Conservation (phyloP, 2,329 filamentous ascomycete species). For the Penicillium sp. region DNA sequence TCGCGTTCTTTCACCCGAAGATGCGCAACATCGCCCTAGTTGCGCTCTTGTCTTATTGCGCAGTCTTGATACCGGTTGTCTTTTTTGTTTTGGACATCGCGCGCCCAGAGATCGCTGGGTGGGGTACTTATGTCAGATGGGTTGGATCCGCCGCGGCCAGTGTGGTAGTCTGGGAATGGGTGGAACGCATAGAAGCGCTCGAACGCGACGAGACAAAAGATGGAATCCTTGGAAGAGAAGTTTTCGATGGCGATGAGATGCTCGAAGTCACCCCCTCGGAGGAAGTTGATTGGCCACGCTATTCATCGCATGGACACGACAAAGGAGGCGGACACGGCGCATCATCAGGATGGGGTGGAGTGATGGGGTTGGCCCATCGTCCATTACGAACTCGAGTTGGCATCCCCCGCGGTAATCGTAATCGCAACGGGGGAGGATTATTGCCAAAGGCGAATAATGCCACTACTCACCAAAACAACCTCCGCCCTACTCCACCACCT, state of each 20-base stretch:
- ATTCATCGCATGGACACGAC: slow-evolving; percentile 41
- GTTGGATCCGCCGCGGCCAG: slow-evolving; percentile 93
- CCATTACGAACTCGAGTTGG: slow-evolving; percentile 41
- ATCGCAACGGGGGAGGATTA: slow-evolving; percentile 13
- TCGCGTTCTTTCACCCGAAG: slow-evolving; percentile 85
- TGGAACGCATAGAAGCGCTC: slow-evolving; percentile 88
- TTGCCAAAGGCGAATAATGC: slow-evolving; percentile 19
- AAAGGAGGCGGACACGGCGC: slow-evolving; percentile 41
- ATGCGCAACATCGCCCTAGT: slow-evolving; percentile 90
- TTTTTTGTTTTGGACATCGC: slow-evolving; percentile 93
- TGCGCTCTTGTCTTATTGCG: slow-evolving; percentile 74
- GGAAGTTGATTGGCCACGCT: slow-evolving; percentile 55
- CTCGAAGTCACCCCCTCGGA: slow-evolving; percentile 68
- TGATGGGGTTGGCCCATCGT: slow-evolving; percentile 41
- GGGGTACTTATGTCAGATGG: slow-evolving; percentile 96
- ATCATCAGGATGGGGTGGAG: slow-evolving; percentile 44
- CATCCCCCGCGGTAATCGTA: slow-evolving; percentile 29
- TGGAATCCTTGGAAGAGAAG: slow-evolving; percentile 84
- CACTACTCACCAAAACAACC: slow-evolving; percentile 19
- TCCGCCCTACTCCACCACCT: slow-evolving; percentile 49
- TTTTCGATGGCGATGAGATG: slow-evolving; percentile 95
- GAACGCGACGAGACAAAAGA: slow-evolving; percentile 94
- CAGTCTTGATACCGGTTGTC: slow-evolving; percentile 86
- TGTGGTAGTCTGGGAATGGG: slow-evolving; percentile 99
- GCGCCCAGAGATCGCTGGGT: slow-evolving; percentile 81